A percentile compares a stretch with the other conserved stretches of the same genome.
These are phyloP conservation scores for Inga oerstediana DNA, from an alignment of 306 rosid species.

Conservation along the genomic window DNA sequence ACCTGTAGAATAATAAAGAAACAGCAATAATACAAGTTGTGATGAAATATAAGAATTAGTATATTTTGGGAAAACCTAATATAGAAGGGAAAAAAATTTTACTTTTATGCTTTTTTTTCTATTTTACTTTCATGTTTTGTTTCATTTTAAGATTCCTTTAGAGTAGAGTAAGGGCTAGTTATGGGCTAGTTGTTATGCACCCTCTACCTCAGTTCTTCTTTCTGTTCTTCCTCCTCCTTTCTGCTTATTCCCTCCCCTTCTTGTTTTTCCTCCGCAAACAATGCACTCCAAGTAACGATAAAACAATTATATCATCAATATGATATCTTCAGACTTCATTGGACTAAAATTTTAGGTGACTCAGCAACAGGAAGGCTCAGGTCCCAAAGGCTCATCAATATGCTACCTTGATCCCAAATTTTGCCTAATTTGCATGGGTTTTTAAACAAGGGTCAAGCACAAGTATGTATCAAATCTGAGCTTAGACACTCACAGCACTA, in stretches of 20 bases:
- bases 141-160: background rate
- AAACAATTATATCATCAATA: too few relatives aligned
- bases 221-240: too few relatives aligned
- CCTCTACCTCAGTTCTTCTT: too few relatives aligned
- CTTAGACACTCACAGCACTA: slow-evolving; percentile 72
- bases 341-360: background rate
- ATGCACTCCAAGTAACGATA: too few relatives aligned
- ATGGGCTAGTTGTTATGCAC: background rate
- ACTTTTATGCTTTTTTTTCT: background rate
- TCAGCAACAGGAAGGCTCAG: background rate
- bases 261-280: background rate
- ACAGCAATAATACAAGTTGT: background rate
- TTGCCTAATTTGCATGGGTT: background rate
- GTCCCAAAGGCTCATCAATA: background rate
- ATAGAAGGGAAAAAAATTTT: background rate
- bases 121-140: background rate
- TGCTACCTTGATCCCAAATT: background rate
- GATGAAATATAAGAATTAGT: background rate
- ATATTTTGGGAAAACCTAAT: background rate
- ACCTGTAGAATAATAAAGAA: slow-evolving; percentile 51
- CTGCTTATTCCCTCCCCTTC: too few relatives aligned
- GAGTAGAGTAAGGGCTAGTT: background rate
- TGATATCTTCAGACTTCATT: background rate
- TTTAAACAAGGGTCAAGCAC: background rate
- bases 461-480: background rate